These are phyloP conservation scores for Oryza meyeriana DNA, from an alignment of 176 grass and related monocot genomes.

Conservation along the genomic window DNA sequence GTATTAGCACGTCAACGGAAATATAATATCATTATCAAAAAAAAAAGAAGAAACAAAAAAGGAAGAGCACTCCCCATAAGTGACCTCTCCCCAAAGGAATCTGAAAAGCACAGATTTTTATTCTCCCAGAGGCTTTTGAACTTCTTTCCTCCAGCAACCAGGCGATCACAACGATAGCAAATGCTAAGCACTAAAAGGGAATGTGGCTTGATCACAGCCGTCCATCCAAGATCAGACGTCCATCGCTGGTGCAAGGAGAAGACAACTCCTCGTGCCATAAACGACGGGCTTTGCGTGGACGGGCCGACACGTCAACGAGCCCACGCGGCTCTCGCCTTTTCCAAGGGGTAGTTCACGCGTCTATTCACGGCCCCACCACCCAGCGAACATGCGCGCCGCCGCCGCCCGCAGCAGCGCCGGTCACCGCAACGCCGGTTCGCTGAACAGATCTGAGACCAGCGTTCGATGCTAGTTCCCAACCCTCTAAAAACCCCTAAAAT, in stretches of 20 bases:
- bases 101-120: background rate
- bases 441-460: conserved; percentile 18
- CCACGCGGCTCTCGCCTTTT: background rate
- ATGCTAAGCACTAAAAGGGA: background rate
- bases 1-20: background rate
- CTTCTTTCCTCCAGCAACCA: background rate
- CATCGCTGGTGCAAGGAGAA: background rate
- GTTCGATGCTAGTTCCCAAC: background rate
- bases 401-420: background rate
- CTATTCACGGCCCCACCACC: conserved; percentile 16
- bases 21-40: background rate
- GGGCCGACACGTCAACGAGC: conserved; percentile 25
- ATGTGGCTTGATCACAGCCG: background rate
- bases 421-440: background rate
- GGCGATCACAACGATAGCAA: background rate
- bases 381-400: background rate
- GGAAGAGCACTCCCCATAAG: background rate
- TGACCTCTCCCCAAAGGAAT: conserved; percentile 9
- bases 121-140: background rate
- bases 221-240: conserved; percentile 5
- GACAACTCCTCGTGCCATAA: background rate
- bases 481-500: background rate
- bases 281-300: background rate
- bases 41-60: background rate
- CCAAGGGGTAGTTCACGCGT: conserved; percentile 29